Evolutionary conservation across 2,329 filamentous ascomycete genomes (phyloP).

Genomic region (Emmonsiellopsis sp.): DNA sequence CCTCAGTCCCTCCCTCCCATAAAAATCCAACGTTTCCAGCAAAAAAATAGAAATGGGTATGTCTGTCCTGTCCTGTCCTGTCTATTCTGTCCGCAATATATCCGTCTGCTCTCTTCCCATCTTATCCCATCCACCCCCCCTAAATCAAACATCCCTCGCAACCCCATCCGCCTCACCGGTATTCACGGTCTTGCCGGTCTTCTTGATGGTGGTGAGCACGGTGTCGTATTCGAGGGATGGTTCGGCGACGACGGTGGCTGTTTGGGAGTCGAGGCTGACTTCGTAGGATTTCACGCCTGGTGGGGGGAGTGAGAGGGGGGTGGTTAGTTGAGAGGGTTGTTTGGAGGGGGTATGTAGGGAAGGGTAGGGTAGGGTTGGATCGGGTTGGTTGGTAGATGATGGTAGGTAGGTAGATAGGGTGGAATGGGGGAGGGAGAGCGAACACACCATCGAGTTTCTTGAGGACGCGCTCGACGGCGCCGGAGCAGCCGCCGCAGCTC

Average conservation of each 20-base stretch:
- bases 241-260: conserved; percentile 65
- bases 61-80: too few relatives aligned
- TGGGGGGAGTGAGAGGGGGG: neutral
- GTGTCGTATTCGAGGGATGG: conserved; percentile 64
- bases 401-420: conserved; percentile 1
- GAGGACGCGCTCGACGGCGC: conserved; percentile 82
- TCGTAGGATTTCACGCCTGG: conserved; percentile 78
- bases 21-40: too few relatives aligned
- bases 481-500: conserved; percentile 93
- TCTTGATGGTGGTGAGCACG: conserved; percentile 79
- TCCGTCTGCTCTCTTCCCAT: too few relatives aligned
- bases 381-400: neutral
- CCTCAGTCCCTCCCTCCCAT: too few relatives aligned
- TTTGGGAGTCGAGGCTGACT: conserved; percentile 79
- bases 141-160: conserved; percentile 23
- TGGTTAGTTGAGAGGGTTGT: neutral
- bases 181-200: conserved; percentile 90
- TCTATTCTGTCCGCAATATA: too few relatives aligned
- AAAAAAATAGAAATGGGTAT: too few relatives aligned
- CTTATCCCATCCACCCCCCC: neutral
- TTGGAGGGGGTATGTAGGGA: neutral
- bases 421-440: neutral
- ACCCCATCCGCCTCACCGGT: conserved; percentile 41
- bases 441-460: conserved; percentile 77
- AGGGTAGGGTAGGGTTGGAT: neutral